Base-by-base conservation (phyloP, 768 basidiomycete species). In the Amanita exitialis region DNA sequence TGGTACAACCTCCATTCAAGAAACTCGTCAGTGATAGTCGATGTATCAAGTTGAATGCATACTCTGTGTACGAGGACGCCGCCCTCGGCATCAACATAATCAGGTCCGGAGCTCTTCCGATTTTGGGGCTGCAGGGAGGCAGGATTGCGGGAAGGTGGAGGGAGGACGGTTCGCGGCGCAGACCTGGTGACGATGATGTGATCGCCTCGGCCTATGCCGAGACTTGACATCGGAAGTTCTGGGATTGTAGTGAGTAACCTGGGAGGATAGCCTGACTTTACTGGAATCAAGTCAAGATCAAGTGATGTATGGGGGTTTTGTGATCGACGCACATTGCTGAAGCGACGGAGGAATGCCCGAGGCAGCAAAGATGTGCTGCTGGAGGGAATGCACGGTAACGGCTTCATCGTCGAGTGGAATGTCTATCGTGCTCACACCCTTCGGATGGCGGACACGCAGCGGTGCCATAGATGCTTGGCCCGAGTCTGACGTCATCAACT, bases 191-290 rank as follows among this genome's bases (percentile, higher is more conserved):
- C 87, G 58, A 95, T 86, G 54, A 98, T 73, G 67, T 92, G 90
- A 49, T 97, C 95, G 2, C 92, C 90, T 13, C 70, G 63, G 52
- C 76, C 73, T 27, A 97, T 72, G 12, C 87, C 89, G 25, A 97
- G 76, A 32, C 85, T 83, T 0, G 83, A 75, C 32, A 95, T 55
- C 0, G 89, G 81, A 20, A 90, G 75, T 54, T 86, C 82, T 3
- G 88, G 84, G 28, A 87, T 69, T 34, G 87, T 66, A 4, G 82
- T 81, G 37, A 96, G 73, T 1, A 79, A 58, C 38, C 74, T 78
- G 0, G 91, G 93, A 3, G 93, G 93, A 64, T 95, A 97, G 35
- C 93, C 91, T 13, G 77, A 71, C 67, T 82, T 89, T 52, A 90
- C 88, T 90, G 53, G 34, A 43, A 37, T 13, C 37, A 35, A n/a